Base-by-base conservation (phyloP, 2,329 filamentous ascomycete species). In the Ophiocordyceps australis region DNA sequence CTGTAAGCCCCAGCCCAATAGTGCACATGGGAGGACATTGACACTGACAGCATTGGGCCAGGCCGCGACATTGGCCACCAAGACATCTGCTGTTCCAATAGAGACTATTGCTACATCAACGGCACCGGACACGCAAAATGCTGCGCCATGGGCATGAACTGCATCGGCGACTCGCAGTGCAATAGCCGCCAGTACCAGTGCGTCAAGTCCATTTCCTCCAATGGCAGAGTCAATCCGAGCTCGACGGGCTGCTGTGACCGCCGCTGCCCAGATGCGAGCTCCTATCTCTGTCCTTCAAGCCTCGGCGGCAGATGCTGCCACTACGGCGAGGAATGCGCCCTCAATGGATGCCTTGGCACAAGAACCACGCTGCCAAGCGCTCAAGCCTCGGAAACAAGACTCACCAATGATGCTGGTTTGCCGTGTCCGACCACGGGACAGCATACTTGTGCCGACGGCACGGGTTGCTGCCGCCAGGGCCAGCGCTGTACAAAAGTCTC, bases 271-370 rank as follows among this genome's bases (percentile, higher is more conserved):
- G 36, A 32, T 23, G 50, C 52, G 14, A 54, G 49, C 34, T 38
- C 47, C 24, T 66, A 56, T 35, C 47, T 47, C 14, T 69, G 64
- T 35, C 44, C 58, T 12, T 18, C 30, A 7, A 36, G 29, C 3
- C 48, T 59, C 16, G 60, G 63, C 29, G 54, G 54, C 12, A 50
- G 52, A 25, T 70, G 65, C 44, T 70, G 65, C 35, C 27, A 37
- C 7, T 62, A 53, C 34, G 56, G 51, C 21, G 44, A 41, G 12
- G 40, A 47, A 9, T 70, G 65, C 39, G 44, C 39, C 11, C 37
- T 42, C 3, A 40, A 36, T 21, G 36, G 46, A 3, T 65, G 51
- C 37, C 34, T 58, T 32, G 28, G 47, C 17, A 41, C 46, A 14
- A 40, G 30, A 15, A 29, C 40, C 20, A 14, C 40, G 2, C 31